Conservation (phyloP, 2,329 filamentous ascomycete genomes). For the Trichoderma harzianum region DNA sequence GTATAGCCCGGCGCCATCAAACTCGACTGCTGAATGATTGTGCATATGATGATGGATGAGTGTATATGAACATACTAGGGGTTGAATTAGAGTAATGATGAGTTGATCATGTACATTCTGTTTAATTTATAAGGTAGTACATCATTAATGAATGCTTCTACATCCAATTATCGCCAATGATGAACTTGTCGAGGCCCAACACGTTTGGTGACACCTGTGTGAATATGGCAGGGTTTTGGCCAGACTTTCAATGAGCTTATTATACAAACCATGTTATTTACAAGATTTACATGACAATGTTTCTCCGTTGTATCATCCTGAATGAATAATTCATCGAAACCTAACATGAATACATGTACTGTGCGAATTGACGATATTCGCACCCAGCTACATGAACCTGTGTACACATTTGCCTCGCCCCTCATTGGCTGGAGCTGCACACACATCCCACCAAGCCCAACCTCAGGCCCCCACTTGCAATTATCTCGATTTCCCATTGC, state of each 20-base stretch:
- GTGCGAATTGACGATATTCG: neutral
- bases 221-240: fast-evolving
- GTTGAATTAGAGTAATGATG: neutral
- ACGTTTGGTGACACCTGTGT: neutral
- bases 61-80: neutral
- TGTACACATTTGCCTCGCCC: neutral
- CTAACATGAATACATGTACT: neutral
- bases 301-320: fast-evolving
- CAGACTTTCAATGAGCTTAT: fast-evolving
- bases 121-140: neutral
- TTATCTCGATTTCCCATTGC: conserved; percentile 14
- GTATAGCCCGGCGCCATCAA: conserved; percentile 34
- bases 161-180: neutral
- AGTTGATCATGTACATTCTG: neutral
- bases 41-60: neutral
- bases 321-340: neutral
- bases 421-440: conserved; percentile 12
- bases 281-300: neutral
- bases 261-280: neutral
- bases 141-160: neutral
- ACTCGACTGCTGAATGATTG: neutral
- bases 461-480: neutral
- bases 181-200: fast-evolving
- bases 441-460: conserved; percentile 6
- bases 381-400: neutral